A percentile compares a stretch with the other conserved stretches of the same genome.
Evolutionary conservation across 2,329 filamentous ascomycete genomes (phyloP).

Genomic region (Aspergillus persii): DNA sequence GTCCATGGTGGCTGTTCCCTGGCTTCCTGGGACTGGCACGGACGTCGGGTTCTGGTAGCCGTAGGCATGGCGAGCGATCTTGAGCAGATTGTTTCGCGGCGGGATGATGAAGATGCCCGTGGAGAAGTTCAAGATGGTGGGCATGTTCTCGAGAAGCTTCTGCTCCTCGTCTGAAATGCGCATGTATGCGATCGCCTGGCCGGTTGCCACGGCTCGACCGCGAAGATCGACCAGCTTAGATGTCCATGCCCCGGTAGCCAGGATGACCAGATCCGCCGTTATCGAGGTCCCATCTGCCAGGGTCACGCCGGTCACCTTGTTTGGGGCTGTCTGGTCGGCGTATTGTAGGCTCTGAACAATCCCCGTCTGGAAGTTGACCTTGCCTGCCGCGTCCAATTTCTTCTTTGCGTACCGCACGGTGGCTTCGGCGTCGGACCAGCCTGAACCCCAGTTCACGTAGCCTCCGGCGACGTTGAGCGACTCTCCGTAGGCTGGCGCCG

Average conservation of each 20-base stretch:
- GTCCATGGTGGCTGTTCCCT: constrained; percentile 25
- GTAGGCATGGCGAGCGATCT: constrained; percentile 67
- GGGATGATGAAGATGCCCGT: constrained; percentile 57
- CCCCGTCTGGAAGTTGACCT: constrained; percentile 36
- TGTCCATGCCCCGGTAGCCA: constrained; percentile 88
- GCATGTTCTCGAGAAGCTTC: constrained; percentile 60
- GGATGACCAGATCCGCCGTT: constrained; percentile 68
- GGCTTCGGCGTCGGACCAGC: constrained; percentile 46
- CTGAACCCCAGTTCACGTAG: constrained; percentile 48
- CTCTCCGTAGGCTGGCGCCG: constrained; percentile 35
- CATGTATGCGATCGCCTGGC: constrained; percentile 77
- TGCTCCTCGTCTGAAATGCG: constrained; percentile 71
- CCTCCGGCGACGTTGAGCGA: constrained; percentile 38
- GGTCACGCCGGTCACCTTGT: constrained; percentile 47
- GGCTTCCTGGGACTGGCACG: constrained; percentile 26
- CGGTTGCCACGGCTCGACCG: constrained; percentile 74
- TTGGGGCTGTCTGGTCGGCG: constrained; percentile 1
- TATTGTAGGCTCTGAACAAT: constrained; percentile 37
- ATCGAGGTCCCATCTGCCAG: constrained; percentile 52
- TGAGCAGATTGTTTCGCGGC: constrained; percentile 57
- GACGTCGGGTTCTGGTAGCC: constrained; percentile 56
- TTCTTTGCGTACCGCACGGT: constrained; percentile 40
- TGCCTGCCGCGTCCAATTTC: constrained; percentile 35
- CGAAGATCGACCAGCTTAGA: constrained; percentile 72
- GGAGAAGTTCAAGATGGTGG: constrained; percentile 56